Base-by-base conservation (phyloP, 2,329 filamentous ascomycete species). In the Cytospora piceae region DNA sequence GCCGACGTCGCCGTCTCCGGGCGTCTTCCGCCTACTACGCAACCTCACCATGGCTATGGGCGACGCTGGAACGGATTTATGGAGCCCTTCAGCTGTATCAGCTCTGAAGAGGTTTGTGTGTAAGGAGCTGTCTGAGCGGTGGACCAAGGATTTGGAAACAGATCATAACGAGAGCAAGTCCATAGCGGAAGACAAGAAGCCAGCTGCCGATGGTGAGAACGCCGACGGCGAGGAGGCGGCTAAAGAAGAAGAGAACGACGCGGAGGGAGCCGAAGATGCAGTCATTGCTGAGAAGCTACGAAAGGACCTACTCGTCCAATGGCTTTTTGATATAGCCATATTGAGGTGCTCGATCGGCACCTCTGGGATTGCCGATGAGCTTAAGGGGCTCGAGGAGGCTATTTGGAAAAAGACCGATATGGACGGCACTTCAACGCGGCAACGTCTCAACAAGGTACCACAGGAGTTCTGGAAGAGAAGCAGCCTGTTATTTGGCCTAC, bases 391-490 rank as follows among this genome's bases (percentile, higher is more conserved):
- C 22, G 79, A 82, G 61, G 76, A 80, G 20, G 78, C 77, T 7
- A 70, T 86, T 1, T 78, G 79, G 42, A 71, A 78, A 46, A 80
- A 77, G 51, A 79, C 80, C 1, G 82, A 81, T 2, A 72, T 89
- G 8, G 83, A 83, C 0, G 74, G 83, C 4, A 80, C 83, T 32
- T 76, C 80, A 14, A 78, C 76, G 7, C 79, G 78, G 20, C 77
- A 82, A 54, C 85, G 85, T 68, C 76, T 96, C 46, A 77, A 74
- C 70, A 90, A 89, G 76, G 80, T 83, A 20, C 86, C 92, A 7
- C 80, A 83, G 55, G 92, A 94, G 60, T 96, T 95, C 76, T 95
- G 92, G 87, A 92, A 90, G 79, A 87, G 90, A 72, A 95, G 91
- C 14, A 89, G 86, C 75, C 77, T 97, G 69, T 77, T 97, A 31